A percentile compares a stretch with the other conserved stretches of the same genome.
These are phyloP conservation scores for Microdochium nivale DNA, from an alignment of 2,329 filamentous ascomycete species.

Conservation along the genomic window DNA sequence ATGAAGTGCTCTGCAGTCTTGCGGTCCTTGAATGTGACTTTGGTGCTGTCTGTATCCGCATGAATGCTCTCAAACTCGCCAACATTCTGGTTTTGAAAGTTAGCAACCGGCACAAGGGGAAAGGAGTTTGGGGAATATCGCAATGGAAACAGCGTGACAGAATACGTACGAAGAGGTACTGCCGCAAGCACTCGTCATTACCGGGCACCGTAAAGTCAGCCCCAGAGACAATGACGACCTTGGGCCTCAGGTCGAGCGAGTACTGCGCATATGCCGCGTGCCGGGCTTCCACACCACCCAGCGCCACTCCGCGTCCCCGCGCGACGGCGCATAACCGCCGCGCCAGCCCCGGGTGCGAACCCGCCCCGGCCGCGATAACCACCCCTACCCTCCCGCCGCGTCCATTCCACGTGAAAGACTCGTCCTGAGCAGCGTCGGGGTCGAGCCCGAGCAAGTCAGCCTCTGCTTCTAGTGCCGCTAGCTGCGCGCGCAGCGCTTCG, in stretches of 20 bases:
- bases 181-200: conserved; percentile 61
- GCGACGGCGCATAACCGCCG: conserved; percentile 36
- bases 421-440: conserved; percentile 39
- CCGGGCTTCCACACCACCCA: conserved; percentile 17
- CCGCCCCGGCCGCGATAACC: conserved; percentile 26
- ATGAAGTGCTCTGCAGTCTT: conserved; percentile 64
- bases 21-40: conserved; percentile 57
- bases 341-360: conserved; percentile 22
- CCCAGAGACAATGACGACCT: conserved; percentile 54
- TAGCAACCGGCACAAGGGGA: too few relatives aligned
- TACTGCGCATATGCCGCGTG: conserved; percentile 50
- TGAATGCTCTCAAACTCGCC: conserved; percentile 55
- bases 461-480: conserved; percentile 66
- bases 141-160: conserved; percentile 1
- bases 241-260: conserved; percentile 69
- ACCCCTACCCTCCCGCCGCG: conserved; percentile 31
- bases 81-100: conserved; percentile 37
- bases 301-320: conserved; percentile 28
- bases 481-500: conserved; percentile 58
- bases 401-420: conserved; percentile 22
- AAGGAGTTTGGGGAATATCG: conserved; percentile 17
- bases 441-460: conserved; percentile 63
- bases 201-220: conserved; percentile 53
- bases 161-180: conserved; percentile 58
- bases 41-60: conserved; percentile 33